Percentiles rank a stretch among this genome's conserved stretches.
These are phyloP conservation scores for Dendrobium catenatum DNA, from an alignment of 106 monocot species.

Conservation along the genomic window DNA sequence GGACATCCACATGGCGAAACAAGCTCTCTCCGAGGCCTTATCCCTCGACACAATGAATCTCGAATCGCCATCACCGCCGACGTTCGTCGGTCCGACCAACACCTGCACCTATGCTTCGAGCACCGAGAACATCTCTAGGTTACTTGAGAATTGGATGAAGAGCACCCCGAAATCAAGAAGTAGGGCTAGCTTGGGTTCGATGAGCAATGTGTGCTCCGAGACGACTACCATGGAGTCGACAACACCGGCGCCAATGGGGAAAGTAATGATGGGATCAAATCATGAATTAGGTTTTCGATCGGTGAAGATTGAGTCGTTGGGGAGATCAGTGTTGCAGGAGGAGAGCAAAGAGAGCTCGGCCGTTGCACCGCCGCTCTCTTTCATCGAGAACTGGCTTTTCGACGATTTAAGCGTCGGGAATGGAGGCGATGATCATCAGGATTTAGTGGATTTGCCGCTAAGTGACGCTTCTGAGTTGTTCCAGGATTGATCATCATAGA, in stretches of 20 bases:
- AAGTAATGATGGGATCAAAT: background rate
- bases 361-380: slow-evolving; percentile 13
- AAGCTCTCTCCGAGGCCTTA: slow-evolving; percentile 31
- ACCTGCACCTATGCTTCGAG: slow-evolving; percentile 40
- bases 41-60: slow-evolving; percentile 12
- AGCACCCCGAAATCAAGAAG: slow-evolving; percentile 4
- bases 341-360: slow-evolving; percentile 13
- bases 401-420: slow-evolving; percentile 28
- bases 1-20: slow-evolving; percentile 36
- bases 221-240: background rate
- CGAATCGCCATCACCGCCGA: background rate
- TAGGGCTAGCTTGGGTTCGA: background rate
- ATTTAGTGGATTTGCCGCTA: slow-evolving; percentile 7
- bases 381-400: slow-evolving; percentile 35
- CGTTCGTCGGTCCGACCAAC: background rate
- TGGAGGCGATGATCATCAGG: slow-evolving; percentile 5
- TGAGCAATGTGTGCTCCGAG: background rate
- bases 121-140: slow-evolving; percentile 49
- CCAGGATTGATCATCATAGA: background rate
- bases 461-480: slow-evolving; percentile 12
- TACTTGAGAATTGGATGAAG: slow-evolving; percentile 49
- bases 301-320: slow-evolving; percentile 5
- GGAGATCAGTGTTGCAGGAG: background rate
- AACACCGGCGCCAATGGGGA: background rate
- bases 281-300: background rate